Evolutionary conservation across 352 stramenopile genomes (phyloP).

Genomic region (Pythium apleroticum): DNA sequence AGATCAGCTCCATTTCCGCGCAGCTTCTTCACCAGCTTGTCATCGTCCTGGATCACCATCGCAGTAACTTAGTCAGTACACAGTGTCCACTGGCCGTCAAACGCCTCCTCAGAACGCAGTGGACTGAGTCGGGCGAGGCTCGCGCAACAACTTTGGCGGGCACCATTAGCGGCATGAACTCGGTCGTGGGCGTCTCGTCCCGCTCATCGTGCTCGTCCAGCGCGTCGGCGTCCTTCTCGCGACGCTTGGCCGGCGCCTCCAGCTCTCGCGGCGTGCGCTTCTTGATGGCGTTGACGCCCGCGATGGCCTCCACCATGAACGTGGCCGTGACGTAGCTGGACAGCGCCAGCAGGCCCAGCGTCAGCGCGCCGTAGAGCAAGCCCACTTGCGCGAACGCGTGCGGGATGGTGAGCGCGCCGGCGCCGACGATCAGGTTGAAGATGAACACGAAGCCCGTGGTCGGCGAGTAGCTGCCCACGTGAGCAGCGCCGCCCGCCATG

Average conservation of each 20-base stretch:
- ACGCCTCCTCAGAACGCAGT: neutral
- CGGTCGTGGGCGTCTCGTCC: slow-evolving; percentile 43
- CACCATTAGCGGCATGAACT: slow-evolving; percentile 83
- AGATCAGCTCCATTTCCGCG: slow-evolving; percentile 33
- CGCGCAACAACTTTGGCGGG: slow-evolving; percentile 54
- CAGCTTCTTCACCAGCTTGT: slow-evolving; percentile 54
- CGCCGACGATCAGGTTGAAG: slow-evolving; percentile 90
- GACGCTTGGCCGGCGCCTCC: slow-evolving; percentile 24
- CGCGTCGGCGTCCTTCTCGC: slow-evolving; percentile 23
- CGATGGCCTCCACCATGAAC: slow-evolving; percentile 86
- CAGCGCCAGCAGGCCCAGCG: slow-evolving; percentile 53
- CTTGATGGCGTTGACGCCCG: slow-evolving; percentile 76
- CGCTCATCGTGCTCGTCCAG: slow-evolving; percentile 35
- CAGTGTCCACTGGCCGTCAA: neutral
- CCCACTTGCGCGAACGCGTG: slow-evolving; percentile 83
- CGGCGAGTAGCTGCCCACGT: slow-evolving; percentile 77
- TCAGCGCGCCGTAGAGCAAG: slow-evolving; percentile 70
- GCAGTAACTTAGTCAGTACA: neutral
- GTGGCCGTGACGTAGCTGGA: slow-evolving; percentile 84
- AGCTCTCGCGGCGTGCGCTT: slow-evolving; percentile 46
- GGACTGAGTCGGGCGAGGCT: neutral
- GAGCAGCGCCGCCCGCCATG: slow-evolving; percentile 55
- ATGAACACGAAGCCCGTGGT: slow-evolving; percentile 90
- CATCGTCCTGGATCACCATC: slow-evolving; percentile 37
- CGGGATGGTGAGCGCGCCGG: slow-evolving; percentile 83